Conservation (phyloP, 2,329 filamentous ascomycete species). For the Cladosporium sp. region DNA sequence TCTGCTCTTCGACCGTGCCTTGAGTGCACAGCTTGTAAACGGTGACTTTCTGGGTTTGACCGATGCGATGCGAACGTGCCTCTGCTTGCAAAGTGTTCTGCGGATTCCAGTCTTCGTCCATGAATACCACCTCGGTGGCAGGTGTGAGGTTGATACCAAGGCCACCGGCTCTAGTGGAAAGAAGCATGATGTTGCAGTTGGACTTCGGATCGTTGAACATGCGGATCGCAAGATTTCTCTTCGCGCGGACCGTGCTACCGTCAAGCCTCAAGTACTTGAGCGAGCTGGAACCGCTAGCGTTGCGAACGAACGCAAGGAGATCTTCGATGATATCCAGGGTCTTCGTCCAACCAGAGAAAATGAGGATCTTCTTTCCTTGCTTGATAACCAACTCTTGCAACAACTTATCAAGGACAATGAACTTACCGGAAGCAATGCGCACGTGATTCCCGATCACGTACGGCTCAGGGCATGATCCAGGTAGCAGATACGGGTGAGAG, state of each 20-base stretch:
- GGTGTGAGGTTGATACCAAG: conserved; percentile 50
- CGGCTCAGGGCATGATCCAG: conserved; percentile 39
- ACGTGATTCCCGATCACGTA: conserved; percentile 44
- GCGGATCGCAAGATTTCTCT: conserved; percentile 47
- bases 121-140: conserved; percentile 50
- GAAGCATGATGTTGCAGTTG: conserved; percentile 47
- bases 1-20: conserved; percentile 54
- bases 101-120: conserved; percentile 53
- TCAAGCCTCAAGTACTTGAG: conserved; percentile 48
- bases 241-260: conserved; percentile 43
- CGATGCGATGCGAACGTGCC: conserved; percentile 49
- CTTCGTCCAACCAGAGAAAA: conserved; percentile 51
- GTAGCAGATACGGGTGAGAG: conserved; percentile 49
- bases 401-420: conserved; percentile 49
- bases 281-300: conserved; percentile 26
- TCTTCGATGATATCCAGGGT: conserved; percentile 49
- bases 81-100: conserved; percentile 50
- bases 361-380: conserved; percentile 48
- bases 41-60: conserved; percentile 48
- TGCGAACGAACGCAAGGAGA: conserved; percentile 41
- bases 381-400: conserved; percentile 44
- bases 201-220: conserved; percentile 45
- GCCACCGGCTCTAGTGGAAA: conserved; percentile 49
- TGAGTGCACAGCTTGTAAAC: conserved; percentile 52
- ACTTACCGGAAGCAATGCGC: conserved; percentile 49